A percentile compares a stretch with the other conserved stretches of the same genome.
These are phyloP conservation scores for Phytophthora cajani DNA, from an alignment of 352 stramenopile species.

Conservation along the genomic window DNA sequence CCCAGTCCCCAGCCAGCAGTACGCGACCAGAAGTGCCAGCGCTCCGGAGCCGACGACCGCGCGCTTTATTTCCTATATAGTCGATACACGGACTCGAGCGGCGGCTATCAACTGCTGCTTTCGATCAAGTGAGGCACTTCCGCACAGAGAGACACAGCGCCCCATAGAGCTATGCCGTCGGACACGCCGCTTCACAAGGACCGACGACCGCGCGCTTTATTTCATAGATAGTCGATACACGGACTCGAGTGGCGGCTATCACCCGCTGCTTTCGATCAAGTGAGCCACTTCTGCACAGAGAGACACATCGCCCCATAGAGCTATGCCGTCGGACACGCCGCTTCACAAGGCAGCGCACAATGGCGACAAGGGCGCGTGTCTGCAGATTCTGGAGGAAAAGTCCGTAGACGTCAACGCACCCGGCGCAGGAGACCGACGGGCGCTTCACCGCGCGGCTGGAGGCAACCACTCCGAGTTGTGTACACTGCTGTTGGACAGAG, in stretches of 20 bases:
- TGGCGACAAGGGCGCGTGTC: constrained; percentile 86
- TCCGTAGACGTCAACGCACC: constrained; percentile 90
- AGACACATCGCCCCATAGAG: constrained; percentile 11
- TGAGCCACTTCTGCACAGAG: constrained; percentile 2
- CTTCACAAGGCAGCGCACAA: constrained; percentile 93
- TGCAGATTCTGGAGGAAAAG: constrained; percentile 90
- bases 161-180: constrained; percentile 69
- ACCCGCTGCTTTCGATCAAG: constrained; percentile 10
- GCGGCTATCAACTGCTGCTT: constrained; percentile 5
- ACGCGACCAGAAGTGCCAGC: constrained; percentile 21
- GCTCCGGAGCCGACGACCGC: constrained; percentile 1
- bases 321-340: constrained; percentile 89
- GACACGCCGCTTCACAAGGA: constrained; percentile 92
- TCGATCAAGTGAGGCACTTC: constrained; percentile 8
- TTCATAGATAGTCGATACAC: constrained; percentile 15
- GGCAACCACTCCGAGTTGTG: constrained; percentile 91
- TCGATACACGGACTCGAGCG: constrained; percentile 1
- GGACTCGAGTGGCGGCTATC: not conserved
- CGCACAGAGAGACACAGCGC: constrained; percentile 3
- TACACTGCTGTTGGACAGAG: constrained; percentile 86
- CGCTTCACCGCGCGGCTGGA: constrained; percentile 87
- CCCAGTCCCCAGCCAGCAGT: constrained; percentile 25
- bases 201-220: constrained; percentile 23
- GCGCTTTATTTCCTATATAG: constrained; percentile 23
- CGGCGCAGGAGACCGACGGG: constrained; percentile 85